Evolutionary conservation across 176 grass and related monocot genomes (phyloP), one percentile per base, ranked within the genome.

Genomic region (Tillandsia fasciculata): DNA sequence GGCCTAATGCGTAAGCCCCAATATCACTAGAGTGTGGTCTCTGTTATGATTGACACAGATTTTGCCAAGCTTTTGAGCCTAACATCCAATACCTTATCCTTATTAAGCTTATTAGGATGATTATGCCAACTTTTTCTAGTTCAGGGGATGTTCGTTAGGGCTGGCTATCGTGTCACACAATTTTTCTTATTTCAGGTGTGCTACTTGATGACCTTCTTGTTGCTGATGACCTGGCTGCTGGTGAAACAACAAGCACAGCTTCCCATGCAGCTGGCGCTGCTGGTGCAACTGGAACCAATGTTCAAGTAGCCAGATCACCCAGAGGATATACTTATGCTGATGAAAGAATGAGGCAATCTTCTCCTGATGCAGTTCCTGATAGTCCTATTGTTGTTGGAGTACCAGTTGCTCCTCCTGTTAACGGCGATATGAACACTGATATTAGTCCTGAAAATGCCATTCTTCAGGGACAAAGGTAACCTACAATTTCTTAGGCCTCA

Each of bases 371-470:
- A 81, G 83, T 72, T 64, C 71, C 83, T 75, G 86, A 87, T 81
- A 86, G 87, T 81, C 75, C 94, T 72, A 82, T 99, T 70, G 87
- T 93, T 72, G 74, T 99, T 76, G 94, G 89, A 75, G 87, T 84
- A 78, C 89, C 89, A 47, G 94, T 99, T 83, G 94, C 89, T 69
- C 80, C 87, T 79, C 89, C 94, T 51, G 79, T 90, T 61, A 99
- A 99, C 82, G 89, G 86, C 56, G 89, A 90, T 79, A 78, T 90
- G 65, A 73, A 83, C 54, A 84, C 84, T 73, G 94, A 99, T 82
- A 99, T 93, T 74, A 99, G 89, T 80, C 73, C 89, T 68, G 94
- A 99, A 80, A 93, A 99, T 76, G 86, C 94, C 13, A 68, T 90
- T 70, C 76, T 92, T 12, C 89, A 90, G 72, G 89, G 86, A 79